Evolutionary conservation across 257 asterid species (phyloP), one percentile per base, ranked within the genome.

Genomic region (Solanum microdontum): DNA sequence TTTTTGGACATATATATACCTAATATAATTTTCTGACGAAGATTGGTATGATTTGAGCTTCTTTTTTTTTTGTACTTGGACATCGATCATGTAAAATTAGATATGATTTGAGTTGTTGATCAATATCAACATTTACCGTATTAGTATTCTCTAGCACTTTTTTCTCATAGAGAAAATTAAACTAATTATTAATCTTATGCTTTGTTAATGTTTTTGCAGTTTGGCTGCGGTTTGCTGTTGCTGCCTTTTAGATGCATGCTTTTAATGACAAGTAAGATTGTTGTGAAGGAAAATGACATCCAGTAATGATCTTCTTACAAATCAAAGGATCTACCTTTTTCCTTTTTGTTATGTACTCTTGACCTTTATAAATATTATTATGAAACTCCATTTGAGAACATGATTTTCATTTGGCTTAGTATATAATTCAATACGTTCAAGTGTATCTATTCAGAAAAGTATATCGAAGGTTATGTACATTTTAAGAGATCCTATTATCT

Each of bases 161-260:
- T 23, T 26, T 85, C 1, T 84, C 9, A 3, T 36, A 14, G 64
- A 58, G 11, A 40, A 33, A 17, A 23, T 28, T 39, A 32, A 74
- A 37, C 60, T 14, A 23, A 15, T 43, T 43, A n/a, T 32, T 64
- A 82, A 87, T 30, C 2, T 36, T 39, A 32, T 68, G 15, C 17
- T 15, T 58, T 51, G 32, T 9, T n/a, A 58, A 37, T 60, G 2
- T 60, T 43, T 73, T 33, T 90, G 89, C 91, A 90, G 92, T 89
- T 86, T 90, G 92, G 91, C 91, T 75, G 92, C 92, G 62, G 33
- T 90, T 64, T 90, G 92, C 80, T 89, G 92, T 68, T 90, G 92
- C 82, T 90, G 91, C 45, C 88, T 90, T 74, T 66, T 90, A 70
- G 92, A 90, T 14, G 91, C 89, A 1, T 89, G 91, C 89, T 87